phyloP scores from a whole-genome alignment of 2,329 filamentous ascomycete species.

The Cordyceps sp. region DNA sequence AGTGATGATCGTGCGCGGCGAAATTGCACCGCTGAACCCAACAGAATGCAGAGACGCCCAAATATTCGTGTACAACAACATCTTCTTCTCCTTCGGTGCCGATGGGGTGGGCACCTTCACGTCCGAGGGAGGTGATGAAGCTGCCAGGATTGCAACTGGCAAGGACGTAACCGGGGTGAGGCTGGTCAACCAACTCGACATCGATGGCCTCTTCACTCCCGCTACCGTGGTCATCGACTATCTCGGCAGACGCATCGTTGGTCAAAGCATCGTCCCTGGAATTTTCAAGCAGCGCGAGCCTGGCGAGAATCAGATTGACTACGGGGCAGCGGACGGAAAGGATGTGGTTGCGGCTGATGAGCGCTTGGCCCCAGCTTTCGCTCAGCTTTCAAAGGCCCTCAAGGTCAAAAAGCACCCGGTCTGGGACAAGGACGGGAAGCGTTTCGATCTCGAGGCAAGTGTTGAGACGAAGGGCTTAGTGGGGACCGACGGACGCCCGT shows the following conservation, averaged over 20 bases:
- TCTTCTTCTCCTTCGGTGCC: slow-evolving; percentile 97
- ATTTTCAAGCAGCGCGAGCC: slow-evolving; percentile 98
- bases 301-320: slow-evolving; percentile 97
- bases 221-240: slow-evolving; percentile 96
- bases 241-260: slow-evolving; percentile 89
- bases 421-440: slow-evolving; percentile 90
- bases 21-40: slow-evolving; percentile 86
- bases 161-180: slow-evolving; percentile 94
- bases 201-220: slow-evolving; percentile 83
- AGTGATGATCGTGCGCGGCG: slow-evolving; percentile 78
- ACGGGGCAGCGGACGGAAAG: slow-evolving; percentile 93
- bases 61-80: slow-evolving; percentile 99
- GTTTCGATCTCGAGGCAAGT: slow-evolving; percentile 83
- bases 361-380: slow-evolving; percentile 68
- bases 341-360: slow-evolving; percentile 86
- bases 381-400: slow-evolving; percentile 78
- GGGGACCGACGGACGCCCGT: slow-evolving; percentile 90
- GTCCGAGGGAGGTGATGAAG: slow-evolving; percentile 90
- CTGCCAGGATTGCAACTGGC: slow-evolving; percentile 83
- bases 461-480: slow-evolving; percentile 97
- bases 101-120: slow-evolving; percentile 96
- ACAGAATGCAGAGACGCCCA: slow-evolving; percentile 86
- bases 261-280: slow-evolving; percentile 93
- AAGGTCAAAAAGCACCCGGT: slow-evolving; percentile 90
- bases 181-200: slow-evolving; percentile 92